Evolutionary conservation across 306 rosid species (phyloP), one percentile per base, ranked within the genome.

Genomic region (Carpinus viminea): DNA sequence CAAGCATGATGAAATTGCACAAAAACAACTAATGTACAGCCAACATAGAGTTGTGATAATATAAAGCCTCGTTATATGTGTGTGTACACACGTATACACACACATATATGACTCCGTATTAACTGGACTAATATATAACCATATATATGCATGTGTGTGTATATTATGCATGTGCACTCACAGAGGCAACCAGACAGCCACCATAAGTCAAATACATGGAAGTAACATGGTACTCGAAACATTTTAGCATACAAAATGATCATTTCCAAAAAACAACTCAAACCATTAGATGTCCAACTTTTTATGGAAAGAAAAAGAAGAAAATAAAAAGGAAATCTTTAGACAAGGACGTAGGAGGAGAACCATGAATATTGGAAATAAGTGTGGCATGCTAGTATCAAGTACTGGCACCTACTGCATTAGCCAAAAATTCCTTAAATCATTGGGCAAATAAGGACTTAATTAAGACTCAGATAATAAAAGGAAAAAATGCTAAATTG

Each of bases 241-340:
- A 31, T 61, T 12, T 17, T 9, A 61, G 28, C 20, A 61, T 12
- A 61, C 10, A 31, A 13, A 26, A 26, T 7, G 68, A 61, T 61
- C 68, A 26, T 61, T 61, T 4, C 34, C 16, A 0, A 21, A 3
- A 10, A 21, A 21, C 2, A 26, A 48, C 15, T 9, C 31, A 11
- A 59, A 59, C 65, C 65, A 59, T 59, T 16, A 59, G 36, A 59
- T 13, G 70, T 64, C 70, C 70, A 64, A 64, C 16, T 64, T 64
- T 7, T 64, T 15, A 13, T 57, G 12, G n/a, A 15, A 52, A 52
- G 57, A 52, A 52, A 52, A 41, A 4, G 45, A 41, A 41, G 45
- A 41, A 5, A 52, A 11, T 20, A 57, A 5, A 11, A 64, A 34
- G 10, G 45, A 64, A 18, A 66, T 66, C 72, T 38, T 38, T 3